phyloP scores from a whole-genome alignment of 768 basidiomycete genomes.

The Termitomyces sp. region DNA sequence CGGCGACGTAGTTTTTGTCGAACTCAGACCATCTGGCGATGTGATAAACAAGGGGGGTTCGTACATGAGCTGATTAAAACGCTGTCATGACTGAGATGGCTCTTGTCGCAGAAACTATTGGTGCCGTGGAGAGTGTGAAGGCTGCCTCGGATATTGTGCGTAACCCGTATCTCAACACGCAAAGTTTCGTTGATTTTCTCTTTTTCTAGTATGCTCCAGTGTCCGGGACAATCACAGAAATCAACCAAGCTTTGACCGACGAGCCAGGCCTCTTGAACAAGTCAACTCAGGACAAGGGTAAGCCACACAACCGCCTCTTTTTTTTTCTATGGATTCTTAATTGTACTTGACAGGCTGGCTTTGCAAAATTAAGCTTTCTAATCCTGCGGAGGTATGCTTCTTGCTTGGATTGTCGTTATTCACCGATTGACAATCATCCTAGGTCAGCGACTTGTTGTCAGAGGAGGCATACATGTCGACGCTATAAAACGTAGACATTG shows the following conservation, averaged over 20 bases:
- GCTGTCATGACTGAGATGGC: background rate
- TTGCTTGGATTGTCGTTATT: conserved; percentile 8
- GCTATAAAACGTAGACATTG: conserved; percentile 23
- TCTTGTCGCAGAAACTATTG: conserved; percentile 59
- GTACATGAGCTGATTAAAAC: conserved; percentile 18
- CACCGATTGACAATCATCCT: conserved; percentile 1
- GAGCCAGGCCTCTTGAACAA: conserved; percentile 86
- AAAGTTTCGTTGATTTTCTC: conserved; percentile 8
- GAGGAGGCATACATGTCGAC: conserved; percentile 64
- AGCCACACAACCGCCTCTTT: conserved; percentile 13
- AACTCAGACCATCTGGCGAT: conserved; percentile 66
- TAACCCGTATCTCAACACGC: conserved; percentile 5
- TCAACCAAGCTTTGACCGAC: conserved; percentile 65
- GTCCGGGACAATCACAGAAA: conserved; percentile 73
- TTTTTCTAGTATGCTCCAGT: conserved; percentile 79
- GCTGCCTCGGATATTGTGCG: conserved; percentile 89
- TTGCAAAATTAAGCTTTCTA: conserved; percentile 82
- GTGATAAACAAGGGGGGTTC: conserved; percentile 69
- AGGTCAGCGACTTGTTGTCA: conserved; percentile 70
- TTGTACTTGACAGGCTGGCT: conserved; percentile 76
- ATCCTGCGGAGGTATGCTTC: conserved; percentile 62
- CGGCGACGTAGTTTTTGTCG: conserved; percentile 97
- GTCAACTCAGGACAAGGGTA: conserved; percentile 79
- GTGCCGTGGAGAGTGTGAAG: conserved; percentile 94
- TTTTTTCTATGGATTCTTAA: background rate